These are phyloP conservation scores for Sindora glabra DNA, from an alignment of 306 rosid genomes.

Conservation along the genomic window DNA sequence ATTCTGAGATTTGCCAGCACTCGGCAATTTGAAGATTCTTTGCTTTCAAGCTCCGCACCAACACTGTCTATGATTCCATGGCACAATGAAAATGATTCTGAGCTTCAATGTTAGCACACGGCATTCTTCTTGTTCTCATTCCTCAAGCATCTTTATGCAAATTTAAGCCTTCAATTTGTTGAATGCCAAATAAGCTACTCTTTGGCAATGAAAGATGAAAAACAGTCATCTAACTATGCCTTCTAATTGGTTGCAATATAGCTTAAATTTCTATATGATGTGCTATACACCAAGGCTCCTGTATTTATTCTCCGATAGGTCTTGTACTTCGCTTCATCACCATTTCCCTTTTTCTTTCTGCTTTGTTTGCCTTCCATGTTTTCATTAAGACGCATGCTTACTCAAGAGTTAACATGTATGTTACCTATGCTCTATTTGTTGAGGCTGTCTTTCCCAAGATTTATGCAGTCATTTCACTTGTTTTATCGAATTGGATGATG, in stretches of 20 bases:
- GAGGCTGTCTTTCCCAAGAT: slow-evolving; percentile 20
- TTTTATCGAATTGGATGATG: slow-evolving; percentile 10
- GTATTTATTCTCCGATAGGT: neutral
- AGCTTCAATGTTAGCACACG: neutral
- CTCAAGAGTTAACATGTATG: neutral
- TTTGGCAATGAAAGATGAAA: neutral
- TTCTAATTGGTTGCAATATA: slow-evolving; percentile 27
- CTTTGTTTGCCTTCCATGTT: neutral
- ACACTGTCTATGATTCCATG: too few species aligned
- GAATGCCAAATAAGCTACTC: neutral
- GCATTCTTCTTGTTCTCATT: neutral
- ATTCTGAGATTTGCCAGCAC: slow-evolving; percentile 10
- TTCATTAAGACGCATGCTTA: neutral
- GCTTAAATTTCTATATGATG: slow-evolving; percentile 27
- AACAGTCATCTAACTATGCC: neutral
- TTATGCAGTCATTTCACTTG: neutral
- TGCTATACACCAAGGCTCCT: slow-evolving; percentile 23
- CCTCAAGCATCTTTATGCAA: slow-evolving; percentile 11
- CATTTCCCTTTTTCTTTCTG: neutral
- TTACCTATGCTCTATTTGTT: neutral
- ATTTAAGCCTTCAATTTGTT: slow-evolving; percentile 9
- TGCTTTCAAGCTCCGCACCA: too few species aligned
- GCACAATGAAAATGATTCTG: neutral
- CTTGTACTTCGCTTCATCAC: neutral
- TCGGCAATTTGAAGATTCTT: neutral